These are phyloP conservation scores for Mallotus repandus DNA, from an alignment of 441 rosid genomes.

Conservation along the genomic window DNA sequence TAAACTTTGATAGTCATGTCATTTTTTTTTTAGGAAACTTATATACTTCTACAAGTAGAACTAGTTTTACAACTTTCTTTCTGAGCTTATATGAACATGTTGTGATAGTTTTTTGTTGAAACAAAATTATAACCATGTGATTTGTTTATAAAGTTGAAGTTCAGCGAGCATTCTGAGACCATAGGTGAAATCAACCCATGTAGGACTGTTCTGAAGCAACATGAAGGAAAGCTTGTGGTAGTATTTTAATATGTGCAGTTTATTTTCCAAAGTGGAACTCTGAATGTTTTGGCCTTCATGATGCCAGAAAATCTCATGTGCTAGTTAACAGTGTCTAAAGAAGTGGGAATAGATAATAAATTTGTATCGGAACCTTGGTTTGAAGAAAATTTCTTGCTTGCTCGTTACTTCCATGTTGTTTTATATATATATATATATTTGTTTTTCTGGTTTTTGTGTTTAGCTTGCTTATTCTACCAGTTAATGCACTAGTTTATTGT, in stretches of 20 bases:
- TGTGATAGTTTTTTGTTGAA: not conserved
- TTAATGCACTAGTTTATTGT: not conserved
- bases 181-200: too few species aligned
- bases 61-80: not conserved
- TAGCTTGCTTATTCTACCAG: not conserved
- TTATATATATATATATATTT: not conserved
- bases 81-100: not conserved
- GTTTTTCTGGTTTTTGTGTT: not conserved
- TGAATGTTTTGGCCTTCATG: not conserved
- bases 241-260: not conserved
- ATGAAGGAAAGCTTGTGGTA: not conserved
- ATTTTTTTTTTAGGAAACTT: not conserved
- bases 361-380: not conserved
- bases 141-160: not conserved
- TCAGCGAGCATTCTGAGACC: not conserved
- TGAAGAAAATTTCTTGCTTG: not conserved
- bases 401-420: not conserved
- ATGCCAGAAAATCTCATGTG: constrained; percentile 9
- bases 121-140: not conserved
- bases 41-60: not conserved
- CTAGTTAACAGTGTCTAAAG: not conserved
- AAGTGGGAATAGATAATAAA: not conserved
- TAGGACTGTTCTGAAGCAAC: constrained; percentile 5
- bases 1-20: not conserved
- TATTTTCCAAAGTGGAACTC: not conserved